These are phyloP conservation scores for Entelexis sorbosivorans DNA, from an alignment of 1,139 yeast species.

Conservation along the genomic window DNA sequence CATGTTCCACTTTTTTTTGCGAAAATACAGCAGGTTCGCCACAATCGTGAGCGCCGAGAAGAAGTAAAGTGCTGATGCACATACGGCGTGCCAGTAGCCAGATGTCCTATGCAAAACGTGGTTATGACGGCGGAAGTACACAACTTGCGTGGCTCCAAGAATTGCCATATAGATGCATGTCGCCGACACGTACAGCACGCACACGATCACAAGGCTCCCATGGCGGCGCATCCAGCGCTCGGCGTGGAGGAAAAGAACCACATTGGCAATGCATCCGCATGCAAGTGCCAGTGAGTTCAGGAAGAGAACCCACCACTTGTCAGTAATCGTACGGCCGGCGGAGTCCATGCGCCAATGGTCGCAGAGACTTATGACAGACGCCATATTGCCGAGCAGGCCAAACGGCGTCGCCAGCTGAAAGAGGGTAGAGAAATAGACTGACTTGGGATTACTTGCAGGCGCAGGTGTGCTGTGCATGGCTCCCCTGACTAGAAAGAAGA, in stretches of 20 bases:
- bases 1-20: slow-evolving; percentile 1
- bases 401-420: slow-evolving; percentile 19
- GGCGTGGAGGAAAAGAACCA: slow-evolving; percentile 43
- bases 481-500: background rate
- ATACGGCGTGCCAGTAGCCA: slow-evolving; percentile 69
- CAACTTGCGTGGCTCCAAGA: slow-evolving; percentile 32
- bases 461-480: background rate
- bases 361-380: slow-evolving; percentile 17
- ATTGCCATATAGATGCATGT: slow-evolving; percentile 37
- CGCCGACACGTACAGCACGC: slow-evolving; percentile 15
- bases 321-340: slow-evolving; percentile 23
- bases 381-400: slow-evolving; percentile 21
- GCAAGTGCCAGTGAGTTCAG: slow-evolving; percentile 53
- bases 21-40: slow-evolving; percentile 37
- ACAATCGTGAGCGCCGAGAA: slow-evolving; percentile 43
- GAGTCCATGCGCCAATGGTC: slow-evolving; percentile 20
- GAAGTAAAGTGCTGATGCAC: slow-evolving; percentile 52
- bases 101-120: slow-evolving; percentile 33
- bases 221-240: slow-evolving; percentile 50
- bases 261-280: slow-evolving; percentile 55
- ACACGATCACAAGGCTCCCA: slow-evolving; percentile 38
- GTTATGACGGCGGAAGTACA: slow-evolving; percentile 22
- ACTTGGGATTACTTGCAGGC: background rate
- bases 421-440: slow-evolving; percentile 7
- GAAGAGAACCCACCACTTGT: slow-evolving; percentile 37